Base-by-base conservation (phyloP, 805 yeast species). In the Cyberlindnera subsufficiens region DNA sequence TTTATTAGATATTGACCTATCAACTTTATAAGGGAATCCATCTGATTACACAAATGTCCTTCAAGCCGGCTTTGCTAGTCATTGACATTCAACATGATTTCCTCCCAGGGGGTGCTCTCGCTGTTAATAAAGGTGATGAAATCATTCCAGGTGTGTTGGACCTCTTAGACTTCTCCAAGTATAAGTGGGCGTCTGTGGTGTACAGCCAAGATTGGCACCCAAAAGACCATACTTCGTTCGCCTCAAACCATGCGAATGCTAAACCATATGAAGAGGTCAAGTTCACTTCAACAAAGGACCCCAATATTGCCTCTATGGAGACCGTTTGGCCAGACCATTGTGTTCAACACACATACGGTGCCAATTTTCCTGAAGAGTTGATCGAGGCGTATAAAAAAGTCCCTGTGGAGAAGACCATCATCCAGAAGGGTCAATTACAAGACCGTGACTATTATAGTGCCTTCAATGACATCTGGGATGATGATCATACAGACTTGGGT, bases 151-250 rank as follows among this genome's bases (percentile, higher is more conserved):
- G 67, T 0, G 76, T 88, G 30, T 60, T 71, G 27, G 54, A 69
- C 1, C 61, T 87, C 34, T 51, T 79, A 9, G 59, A 69, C 25
- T 56, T 64, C 14, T 42, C 59, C 0, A 49, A 59, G 32, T 70
- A 65, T 42, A 58, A 69, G 5, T 89, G 93, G 91, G 67, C 70
- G 35, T 64, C 78, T 6, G 68, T 87, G 1, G 75, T 85, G 0
- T 81, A 86, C 32, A 82, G 95, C 3, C 79, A 82, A 57, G 98
- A 90, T 58, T 87, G 95, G 93, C 98, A 90, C 60, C 95, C 96
- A 0, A 32, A 49, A 11, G 69, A 76, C 53, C 98, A 90, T 59
- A 70, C 74, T 0, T 88, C 96, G 7, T 90, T 90, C 69, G 96
- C 97, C 0, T 71, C 82, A 0, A 74, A 72, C 37, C 89, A 88